Percentiles rank a stretch among this genome's conserved stretches.
These are phyloP conservation scores for Rhodotorula sp. DNA, from an alignment of 1,284 basidiomycete species.

Conservation along the genomic window DNA sequence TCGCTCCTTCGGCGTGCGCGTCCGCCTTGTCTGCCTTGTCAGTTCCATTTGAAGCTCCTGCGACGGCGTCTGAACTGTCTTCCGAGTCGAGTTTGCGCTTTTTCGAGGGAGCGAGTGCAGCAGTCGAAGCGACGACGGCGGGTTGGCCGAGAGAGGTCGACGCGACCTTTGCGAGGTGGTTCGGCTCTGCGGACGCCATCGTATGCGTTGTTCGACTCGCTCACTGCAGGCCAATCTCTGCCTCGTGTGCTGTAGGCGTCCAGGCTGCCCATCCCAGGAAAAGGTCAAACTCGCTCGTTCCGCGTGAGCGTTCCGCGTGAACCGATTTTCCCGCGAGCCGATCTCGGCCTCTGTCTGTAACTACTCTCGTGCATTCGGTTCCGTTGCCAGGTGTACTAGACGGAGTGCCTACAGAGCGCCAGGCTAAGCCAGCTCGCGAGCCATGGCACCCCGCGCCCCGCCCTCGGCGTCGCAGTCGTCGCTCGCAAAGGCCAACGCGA, in stretches of 20 bases:
- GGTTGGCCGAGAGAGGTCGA: conserved; percentile 12
- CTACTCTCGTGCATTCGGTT: no score
- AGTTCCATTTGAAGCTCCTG: not conserved
- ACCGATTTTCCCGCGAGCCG: no score
- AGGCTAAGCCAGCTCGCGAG: not conserved
- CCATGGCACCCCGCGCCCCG: conserved; percentile 28
- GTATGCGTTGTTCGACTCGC: no score
- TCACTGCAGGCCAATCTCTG: no score
- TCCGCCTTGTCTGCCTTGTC: not conserved
- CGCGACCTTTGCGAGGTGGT: conserved; percentile 4
- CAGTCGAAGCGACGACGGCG: conserved; percentile 8
- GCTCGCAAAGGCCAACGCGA: conserved; percentile 38
- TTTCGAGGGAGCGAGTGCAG: not conserved
- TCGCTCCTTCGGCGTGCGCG: not conserved
- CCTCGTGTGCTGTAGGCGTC: no score
- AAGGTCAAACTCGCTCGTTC: no score
- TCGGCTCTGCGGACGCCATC: not conserved
- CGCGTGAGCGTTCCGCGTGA: no score
- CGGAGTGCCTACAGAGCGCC: not conserved
- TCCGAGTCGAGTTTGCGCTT: conserved; percentile 25
- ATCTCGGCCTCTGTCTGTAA: no score
- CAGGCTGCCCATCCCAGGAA: no score
- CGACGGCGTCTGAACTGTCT: not conserved
- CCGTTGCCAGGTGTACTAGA: no score
- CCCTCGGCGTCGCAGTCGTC: conserved; percentile 31